Percentiles rank a stretch among this genome's conserved stretches.
Conservation (phyloP, 306 rosid genomes). For the Rosa rugosa region DNA sequence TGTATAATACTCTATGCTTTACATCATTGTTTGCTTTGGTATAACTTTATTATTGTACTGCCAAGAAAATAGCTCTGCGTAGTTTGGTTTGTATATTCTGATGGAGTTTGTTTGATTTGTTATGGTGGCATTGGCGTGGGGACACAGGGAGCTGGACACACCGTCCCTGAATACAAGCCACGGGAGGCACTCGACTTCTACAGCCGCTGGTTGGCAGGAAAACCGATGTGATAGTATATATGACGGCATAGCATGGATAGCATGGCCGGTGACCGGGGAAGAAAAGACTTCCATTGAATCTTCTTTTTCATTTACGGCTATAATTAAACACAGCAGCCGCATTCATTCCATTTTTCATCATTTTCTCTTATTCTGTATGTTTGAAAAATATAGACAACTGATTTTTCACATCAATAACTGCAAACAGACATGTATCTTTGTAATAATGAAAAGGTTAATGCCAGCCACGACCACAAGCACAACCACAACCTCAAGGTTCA, state of each 20-base stretch:
- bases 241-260: not conserved
- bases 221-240: slow-evolving; percentile 21
- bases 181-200: slow-evolving; percentile 67
- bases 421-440: not conserved
- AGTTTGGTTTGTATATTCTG: not conserved
- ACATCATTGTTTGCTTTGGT: not conserved
- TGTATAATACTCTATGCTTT: not conserved
- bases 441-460: not conserved
- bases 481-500: not conserved
- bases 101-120: not conserved
- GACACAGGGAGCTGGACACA: slow-evolving; percentile 75
- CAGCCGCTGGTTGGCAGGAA: slow-evolving; percentile 59
- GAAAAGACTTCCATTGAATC: not conserved
- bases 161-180: slow-evolving; percentile 76
- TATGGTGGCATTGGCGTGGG: not conserved
- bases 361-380: not conserved
- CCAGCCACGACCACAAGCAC: not conserved
- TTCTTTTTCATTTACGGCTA: not conserved
- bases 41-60: not conserved
- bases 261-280: not conserved
- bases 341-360: not conserved
- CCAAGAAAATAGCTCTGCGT: not conserved
- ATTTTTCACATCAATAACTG: not conserved
- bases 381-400: not conserved
- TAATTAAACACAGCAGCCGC: not conserved